Evolutionary conservation across 1,139 yeast species (phyloP).

Genomic region (Blastobotrys apis): DNA sequence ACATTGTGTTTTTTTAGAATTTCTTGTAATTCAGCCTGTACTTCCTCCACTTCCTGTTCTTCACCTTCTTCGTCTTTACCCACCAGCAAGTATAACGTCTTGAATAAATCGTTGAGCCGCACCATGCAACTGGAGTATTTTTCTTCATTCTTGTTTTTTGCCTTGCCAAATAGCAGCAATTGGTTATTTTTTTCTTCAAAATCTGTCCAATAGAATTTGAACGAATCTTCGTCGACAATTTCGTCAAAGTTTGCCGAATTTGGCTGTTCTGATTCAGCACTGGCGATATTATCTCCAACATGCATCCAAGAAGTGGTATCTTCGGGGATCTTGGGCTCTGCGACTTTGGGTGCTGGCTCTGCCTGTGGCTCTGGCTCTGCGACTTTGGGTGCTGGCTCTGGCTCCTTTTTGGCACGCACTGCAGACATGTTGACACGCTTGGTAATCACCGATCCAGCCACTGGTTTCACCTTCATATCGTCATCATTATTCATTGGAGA

Average conservation of each 20-base stretch:
- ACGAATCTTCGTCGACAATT: conserved; percentile 39
- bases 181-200: conserved; percentile 71
- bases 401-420: conserved; percentile 11
- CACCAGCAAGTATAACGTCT: conserved; percentile 79
- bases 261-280: neutral
- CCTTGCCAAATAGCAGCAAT: conserved; percentile 79
- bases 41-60: conserved; percentile 54
- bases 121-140: conserved; percentile 70
- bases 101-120: conserved; percentile 63
- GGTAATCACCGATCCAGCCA: conserved; percentile 8
- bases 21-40: conserved; percentile 70
- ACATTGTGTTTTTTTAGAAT: conserved; percentile 62
- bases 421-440: conserved; percentile 4
- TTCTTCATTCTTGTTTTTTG: conserved; percentile 45
- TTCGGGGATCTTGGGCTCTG: conserved; percentile 1
- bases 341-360: neutral
- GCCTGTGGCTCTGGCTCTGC: neutral
- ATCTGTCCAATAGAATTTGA: conserved; percentile 88
- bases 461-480: conserved; percentile 10
- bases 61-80: conserved; percentile 41
- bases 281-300: conserved; percentile 8
- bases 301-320: conserved; percentile 12
- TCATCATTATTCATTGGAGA: conserved; percentile 12
- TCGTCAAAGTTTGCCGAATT: conserved; percentile 10
- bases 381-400: neutral